Evolutionary conservation across 352 stramenopile genomes (phyloP), one percentile per base, ranked within the genome.

Genomic region (Phytophthora colocasiae): DNA sequence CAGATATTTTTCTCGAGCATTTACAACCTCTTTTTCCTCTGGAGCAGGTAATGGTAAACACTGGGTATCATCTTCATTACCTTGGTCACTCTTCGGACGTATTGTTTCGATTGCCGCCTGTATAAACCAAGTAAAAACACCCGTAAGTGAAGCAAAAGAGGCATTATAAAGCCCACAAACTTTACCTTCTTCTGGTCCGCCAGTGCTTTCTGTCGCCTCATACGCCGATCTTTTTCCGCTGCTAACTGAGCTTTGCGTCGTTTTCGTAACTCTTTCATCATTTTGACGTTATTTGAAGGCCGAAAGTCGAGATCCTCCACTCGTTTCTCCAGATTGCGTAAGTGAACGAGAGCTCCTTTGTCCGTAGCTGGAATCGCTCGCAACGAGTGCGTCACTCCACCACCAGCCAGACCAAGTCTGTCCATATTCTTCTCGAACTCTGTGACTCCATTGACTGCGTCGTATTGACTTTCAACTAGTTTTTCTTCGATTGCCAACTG

Each of bases 191-290:
- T 85, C 38, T 85, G 65, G 12, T 85, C 71, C 11, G 64, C 75
- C 7, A 74, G 41, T 1, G 79, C 71, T 47, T 83, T 85, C 36
- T 79, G 73, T 24, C 80, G 69, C 27, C 83, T 73, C 55, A 84
- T 70, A 10, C 80, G 70, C 4, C 83, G 77, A 50, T 93, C 85
- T 22, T 90, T 90, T 49, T 92, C 83, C 17, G 81, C 83, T 48
- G 75, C 81, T 2, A 91, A 56, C 45, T 93, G 85, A 12, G 80
- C 75, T 58, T 89, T 86, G 8, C 83, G 76, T n/a, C 81, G 70
- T 45, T 83, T 81, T 22, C 82, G 82, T 1, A 93, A 69, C 32
- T 93, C 85, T 63, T 91, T 92, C 85, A 93, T 92, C 85, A 93
- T 93, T 58, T 92, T 82, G 17, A 92, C 45, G 46, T 93, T 93